These are phyloP conservation scores for Scenedesmus sp. DNA, from an alignment of 163 green algal species.

Conservation along the genomic window DNA sequence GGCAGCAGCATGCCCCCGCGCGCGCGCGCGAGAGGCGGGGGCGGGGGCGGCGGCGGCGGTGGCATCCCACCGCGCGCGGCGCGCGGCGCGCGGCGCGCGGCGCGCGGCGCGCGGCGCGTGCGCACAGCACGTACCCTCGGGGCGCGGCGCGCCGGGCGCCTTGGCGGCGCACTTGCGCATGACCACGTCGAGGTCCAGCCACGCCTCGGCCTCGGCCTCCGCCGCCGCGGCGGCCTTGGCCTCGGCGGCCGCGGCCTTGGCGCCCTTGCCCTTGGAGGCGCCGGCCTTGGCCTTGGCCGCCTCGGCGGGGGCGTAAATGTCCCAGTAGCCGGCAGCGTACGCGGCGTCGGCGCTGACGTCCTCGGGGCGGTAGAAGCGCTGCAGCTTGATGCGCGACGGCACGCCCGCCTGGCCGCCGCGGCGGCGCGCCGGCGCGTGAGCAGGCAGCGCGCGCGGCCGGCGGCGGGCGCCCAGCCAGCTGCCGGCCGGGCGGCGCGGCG, in stretches of 20 bases:
- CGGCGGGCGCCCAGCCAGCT: too few species aligned
- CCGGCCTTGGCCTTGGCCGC: too few species aligned
- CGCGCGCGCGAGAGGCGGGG: too few species aligned
- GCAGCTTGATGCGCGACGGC: conserved; percentile 60
- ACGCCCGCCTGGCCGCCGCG: not conserved
- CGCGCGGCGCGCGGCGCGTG: too few species aligned
- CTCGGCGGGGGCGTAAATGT: conserved; percentile 70
- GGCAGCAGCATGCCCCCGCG: too few species aligned
- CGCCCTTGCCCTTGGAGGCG: conserved; percentile 46
- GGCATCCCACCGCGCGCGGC: too few species aligned
- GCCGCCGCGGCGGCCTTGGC: not conserved
- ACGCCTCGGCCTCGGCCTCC: conserved; percentile 25
- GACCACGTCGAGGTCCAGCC: conserved; percentile 64
- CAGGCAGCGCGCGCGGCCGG: not conserved
- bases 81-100: too few species aligned
- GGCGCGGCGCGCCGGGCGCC: conserved; percentile 30
- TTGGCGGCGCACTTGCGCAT: conserved; percentile 72
- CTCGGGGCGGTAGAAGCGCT: conserved; percentile 91
- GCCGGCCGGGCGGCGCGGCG: too few species aligned
- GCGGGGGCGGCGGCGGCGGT: too few species aligned
- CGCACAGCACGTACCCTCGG: too few species aligned
- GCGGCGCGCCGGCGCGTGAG: not conserved
- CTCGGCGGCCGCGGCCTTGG: not conserved
- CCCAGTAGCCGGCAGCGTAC: conserved; percentile 79
- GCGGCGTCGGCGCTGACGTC: conserved; percentile 81